Conservation (phyloP, 768 basidiomycete species). For the Amanita rubescens region DNA sequence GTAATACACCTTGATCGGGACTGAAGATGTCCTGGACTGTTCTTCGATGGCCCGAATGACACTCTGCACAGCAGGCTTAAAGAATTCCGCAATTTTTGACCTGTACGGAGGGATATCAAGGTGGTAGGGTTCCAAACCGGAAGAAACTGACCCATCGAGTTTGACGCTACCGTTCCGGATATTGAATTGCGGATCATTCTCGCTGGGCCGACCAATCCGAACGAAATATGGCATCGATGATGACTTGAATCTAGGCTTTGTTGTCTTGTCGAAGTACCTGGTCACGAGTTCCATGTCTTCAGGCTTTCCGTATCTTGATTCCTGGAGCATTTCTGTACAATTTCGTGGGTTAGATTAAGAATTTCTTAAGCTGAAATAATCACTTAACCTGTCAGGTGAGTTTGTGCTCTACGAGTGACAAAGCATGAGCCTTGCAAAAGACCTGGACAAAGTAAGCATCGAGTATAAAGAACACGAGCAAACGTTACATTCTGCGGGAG, state of each 20-base stretch:
- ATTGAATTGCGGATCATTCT: slow-evolving; percentile 29
- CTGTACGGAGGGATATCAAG: too few species aligned
- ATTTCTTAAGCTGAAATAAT: not conserved
- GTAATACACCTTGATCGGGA: slow-evolving; percentile 5
- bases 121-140: too few species aligned
- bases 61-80: slow-evolving; percentile 1
- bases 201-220: slow-evolving; percentile 38
- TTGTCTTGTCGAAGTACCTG: slow-evolving; percentile 37
- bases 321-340: not conserved
- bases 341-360: not conserved
- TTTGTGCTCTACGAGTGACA: not conserved
- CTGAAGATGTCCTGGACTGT: not conserved
- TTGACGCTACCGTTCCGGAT: slow-evolving; percentile 36
- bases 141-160: not conserved
- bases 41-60: not conserved
- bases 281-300: not conserved
- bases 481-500: slow-evolving; percentile 1
- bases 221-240: slow-evolving; percentile 33
- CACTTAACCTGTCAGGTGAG: not conserved
- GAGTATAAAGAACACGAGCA: not conserved
- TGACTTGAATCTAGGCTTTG: slow-evolving; percentile 33
- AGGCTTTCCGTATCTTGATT: not conserved
- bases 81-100: slow-evolving; percentile 1
- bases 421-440: slow-evolving; percentile 4
- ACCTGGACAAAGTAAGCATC: not conserved